Conservation (phyloP, 805 yeast genomes). For the Wickerhamomyces bisporus region DNA sequence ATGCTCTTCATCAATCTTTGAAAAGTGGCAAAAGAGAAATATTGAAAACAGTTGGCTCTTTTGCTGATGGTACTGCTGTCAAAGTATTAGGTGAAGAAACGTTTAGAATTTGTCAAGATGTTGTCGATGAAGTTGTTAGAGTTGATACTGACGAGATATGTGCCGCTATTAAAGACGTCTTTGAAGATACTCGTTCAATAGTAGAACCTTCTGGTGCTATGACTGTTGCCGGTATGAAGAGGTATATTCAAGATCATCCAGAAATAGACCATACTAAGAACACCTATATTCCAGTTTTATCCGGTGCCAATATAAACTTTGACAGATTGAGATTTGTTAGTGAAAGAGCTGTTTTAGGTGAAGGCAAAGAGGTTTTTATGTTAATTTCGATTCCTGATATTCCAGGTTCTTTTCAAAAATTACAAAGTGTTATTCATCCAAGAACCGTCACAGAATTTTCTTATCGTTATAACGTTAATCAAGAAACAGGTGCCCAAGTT, state of each 20-base stretch:
- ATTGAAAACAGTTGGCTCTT: slow-evolving; percentile 79
- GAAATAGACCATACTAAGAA: slow-evolving; percentile 64
- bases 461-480: slow-evolving; percentile 61
- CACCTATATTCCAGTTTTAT: slow-evolving; percentile 77
- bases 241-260: slow-evolving; percentile 64
- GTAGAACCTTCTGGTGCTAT: slow-evolving; percentile 98
- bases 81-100: slow-evolving; percentile 86
- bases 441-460: slow-evolving; percentile 92
- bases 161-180: slow-evolving; percentile 96
- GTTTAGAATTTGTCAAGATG: slow-evolving; percentile 68
- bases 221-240: slow-evolving; percentile 90
- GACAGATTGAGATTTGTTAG: slow-evolving; percentile 93
- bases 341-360: slow-evolving; percentile 98
- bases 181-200: slow-evolving; percentile 90
- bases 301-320: slow-evolving; percentile 98
- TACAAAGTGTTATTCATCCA: slow-evolving; percentile 78
- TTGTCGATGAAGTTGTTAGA: slow-evolving; percentile 82
- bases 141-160: slow-evolving; percentile 91
- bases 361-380: slow-evolving; percentile 92
- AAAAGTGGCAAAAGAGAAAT: slow-evolving; percentile 47
- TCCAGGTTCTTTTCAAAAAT: slow-evolving; percentile 82
- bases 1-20: slow-evolving; percentile 78
- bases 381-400: slow-evolving; percentile 85
- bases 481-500: slow-evolving; percentile 28
- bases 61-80: slow-evolving; percentile 99